Evolutionary conservation across 164 flowering plant species (phyloP), one percentile per base, ranked within the genome.

Genomic region (Berberis thunbergii): DNA sequence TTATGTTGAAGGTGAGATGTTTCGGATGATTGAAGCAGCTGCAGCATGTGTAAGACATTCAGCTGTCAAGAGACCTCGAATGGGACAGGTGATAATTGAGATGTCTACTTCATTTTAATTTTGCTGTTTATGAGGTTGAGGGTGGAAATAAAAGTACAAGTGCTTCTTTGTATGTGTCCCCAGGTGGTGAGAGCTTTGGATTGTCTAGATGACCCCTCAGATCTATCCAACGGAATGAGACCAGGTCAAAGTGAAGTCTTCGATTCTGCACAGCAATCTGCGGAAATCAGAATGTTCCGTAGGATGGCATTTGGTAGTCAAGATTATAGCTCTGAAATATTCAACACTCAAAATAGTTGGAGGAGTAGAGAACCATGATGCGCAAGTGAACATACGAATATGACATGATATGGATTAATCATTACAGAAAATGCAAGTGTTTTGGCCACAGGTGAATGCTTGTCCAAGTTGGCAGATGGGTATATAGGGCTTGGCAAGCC

Each of bases 241-340:
- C 81, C 88, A 11, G 98, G 98, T 7, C 81, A 92, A 66, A 89
- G 96, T 59, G 81, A 78, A 66, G 60, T 83, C 26, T 85, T 70
- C 61, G 65, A 84, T 71, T 82, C 89, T 1, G 84, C 85, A 11
- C 75, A 78, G 69, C 87, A 83, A 64, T 92, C 95, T 49, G 87
- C 75, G 41, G 88, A 92, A 72, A 83, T 89, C 54, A 83, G 95
- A 82, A 63, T 79, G 79, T 87, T 89, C 73, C 78, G 73, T 64
- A 86, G 87, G 70, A 89, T 92, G 95, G 95, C 91, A 26, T 89
- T 92, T 65, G 91, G 93, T 43, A 79, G 79, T 73, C 86, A 84
- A 68, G 80, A 83, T 45, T 80, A 74, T 71, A 85, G 84, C 8
- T 46, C 54, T 66, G 74, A 83, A 9, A 89, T 81, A 57, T 85